Percentiles rank a stretch among this genome's conserved stretches.
Conservation (phyloP, 345 rosid genomes). For the Clausena lansium region DNA sequence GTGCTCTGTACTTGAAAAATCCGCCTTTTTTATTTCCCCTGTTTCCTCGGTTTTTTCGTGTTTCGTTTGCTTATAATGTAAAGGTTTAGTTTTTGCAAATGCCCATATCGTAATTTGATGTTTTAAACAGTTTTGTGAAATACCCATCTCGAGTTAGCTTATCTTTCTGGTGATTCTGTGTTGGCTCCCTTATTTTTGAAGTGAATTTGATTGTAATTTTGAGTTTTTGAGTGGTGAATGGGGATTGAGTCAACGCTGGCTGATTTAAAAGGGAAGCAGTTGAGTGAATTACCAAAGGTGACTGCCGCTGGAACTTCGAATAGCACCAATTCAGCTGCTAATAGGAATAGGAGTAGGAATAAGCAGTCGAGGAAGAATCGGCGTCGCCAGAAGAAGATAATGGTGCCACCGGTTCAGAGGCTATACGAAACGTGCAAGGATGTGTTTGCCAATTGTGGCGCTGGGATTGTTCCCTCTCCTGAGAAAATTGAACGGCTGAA, state of each 20-base stretch:
- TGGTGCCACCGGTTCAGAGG: slow-evolving; percentile 50
- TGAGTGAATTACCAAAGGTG: slow-evolving; percentile 36
- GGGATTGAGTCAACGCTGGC: slow-evolving; percentile 53
- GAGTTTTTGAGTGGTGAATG: slow-evolving; percentile 33
- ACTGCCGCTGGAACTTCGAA: slow-evolving; percentile 14
- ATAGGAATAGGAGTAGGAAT: slow-evolving; percentile 13
- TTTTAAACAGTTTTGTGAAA: neutral
- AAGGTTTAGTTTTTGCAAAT: neutral
- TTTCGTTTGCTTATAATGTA: neutral
- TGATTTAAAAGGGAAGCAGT: slow-evolving; percentile 37
- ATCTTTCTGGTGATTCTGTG: neutral
- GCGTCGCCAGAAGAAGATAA: slow-evolving; percentile 27
- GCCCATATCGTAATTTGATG: slow-evolving; percentile 15
- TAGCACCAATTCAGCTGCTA: neutral
- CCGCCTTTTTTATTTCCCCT: neutral
- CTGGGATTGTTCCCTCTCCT: slow-evolving; percentile 62
- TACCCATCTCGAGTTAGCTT: slow-evolving; percentile 3
- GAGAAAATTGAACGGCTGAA: slow-evolving; percentile 58
- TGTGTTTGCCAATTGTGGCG: slow-evolving; percentile 48
- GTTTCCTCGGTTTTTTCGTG: slow-evolving; percentile 10
- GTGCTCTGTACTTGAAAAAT: neutral
- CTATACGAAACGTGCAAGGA: slow-evolving; percentile 71
- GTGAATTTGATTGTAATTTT: slow-evolving; percentile 7
- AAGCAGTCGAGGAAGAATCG: slow-evolving; percentile 37
- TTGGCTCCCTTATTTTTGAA: neutral